These are phyloP conservation scores for Sherardia arvensis DNA, from an alignment of 257 asterid species.

Conservation along the genomic window DNA sequence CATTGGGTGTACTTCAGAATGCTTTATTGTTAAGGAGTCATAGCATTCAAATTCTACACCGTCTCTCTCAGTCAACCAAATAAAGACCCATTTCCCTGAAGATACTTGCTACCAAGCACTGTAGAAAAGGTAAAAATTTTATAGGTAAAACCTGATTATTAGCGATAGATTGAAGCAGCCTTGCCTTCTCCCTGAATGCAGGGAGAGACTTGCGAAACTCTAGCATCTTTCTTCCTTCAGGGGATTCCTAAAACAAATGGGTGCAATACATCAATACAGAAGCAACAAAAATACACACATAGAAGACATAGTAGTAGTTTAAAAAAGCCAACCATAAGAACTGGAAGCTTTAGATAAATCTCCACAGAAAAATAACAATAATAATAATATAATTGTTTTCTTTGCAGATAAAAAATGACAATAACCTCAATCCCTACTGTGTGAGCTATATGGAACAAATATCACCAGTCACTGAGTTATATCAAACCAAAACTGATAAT, in stretches of 20 bases:
- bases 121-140: slow-evolving; percentile 10
- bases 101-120: slow-evolving; percentile 9
- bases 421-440: neutral
- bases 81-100: neutral
- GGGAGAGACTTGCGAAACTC: slow-evolving; percentile 91
- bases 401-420: neutral
- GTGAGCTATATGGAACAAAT: neutral
- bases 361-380: neutral
- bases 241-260: slow-evolving; percentile 57
- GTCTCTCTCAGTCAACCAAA: neutral
- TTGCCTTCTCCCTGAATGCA: slow-evolving; percentile 82
- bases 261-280: slow-evolving; percentile 8
- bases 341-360: neutral
- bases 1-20: neutral
- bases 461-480: neutral
- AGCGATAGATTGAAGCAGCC: slow-evolving; percentile 91
- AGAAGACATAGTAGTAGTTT: neutral
- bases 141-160: slow-evolving; percentile 63
- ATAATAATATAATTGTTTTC: neutral
- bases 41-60: neutral
- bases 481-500: neutral
- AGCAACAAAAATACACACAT: neutral
- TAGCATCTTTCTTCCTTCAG: slow-evolving; percentile 83
- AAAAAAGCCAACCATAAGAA: neutral
- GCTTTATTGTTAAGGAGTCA: neutral